A percentile compares a stretch with the other conserved stretches of the same genome.
Evolutionary conservation across 2,329 filamentous ascomycete genomes (phyloP).

Genomic region (Talaromyces sp.): DNA sequence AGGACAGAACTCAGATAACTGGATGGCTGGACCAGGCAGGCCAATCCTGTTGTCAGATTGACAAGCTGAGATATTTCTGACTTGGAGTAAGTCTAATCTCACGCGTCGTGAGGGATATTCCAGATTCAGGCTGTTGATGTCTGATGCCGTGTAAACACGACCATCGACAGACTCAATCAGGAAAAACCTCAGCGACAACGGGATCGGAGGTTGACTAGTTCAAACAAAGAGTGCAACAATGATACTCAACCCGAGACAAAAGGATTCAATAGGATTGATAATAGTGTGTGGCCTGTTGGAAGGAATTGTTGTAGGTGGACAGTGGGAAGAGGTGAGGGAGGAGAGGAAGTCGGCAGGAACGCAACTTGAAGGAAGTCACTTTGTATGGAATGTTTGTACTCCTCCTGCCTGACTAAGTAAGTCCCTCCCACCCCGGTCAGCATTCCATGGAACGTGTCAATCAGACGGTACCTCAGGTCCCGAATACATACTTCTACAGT

Average conservation of each 20-base stretch:
- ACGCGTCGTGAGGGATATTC: neutral
- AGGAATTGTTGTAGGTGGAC: neutral
- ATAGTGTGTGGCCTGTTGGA: neutral
- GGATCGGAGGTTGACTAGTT: neutral
- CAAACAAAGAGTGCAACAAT: neutral
- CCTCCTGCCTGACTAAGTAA: neutral
- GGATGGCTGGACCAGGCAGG: neutral
- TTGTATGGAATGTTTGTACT: slow-evolving; percentile 5
- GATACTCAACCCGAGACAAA: neutral
- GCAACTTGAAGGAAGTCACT: neutral
- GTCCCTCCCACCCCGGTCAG: neutral
- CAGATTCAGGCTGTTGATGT: neutral
- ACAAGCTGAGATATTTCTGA: neutral
- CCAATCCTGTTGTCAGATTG: neutral
- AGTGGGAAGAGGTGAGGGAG: neutral
- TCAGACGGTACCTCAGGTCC: neutral
- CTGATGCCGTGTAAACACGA: neutral
- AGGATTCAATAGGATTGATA: neutral
- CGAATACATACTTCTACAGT: neutral
- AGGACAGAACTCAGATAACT: slow-evolving; percentile 4
- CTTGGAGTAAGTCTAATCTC: neutral
- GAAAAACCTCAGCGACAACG: neutral
- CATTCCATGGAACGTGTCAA: neutral
- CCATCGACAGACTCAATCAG: neutral
- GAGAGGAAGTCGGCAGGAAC: neutral